These are phyloP conservation scores for Triadica sebifera DNA, from an alignment of 345 rosid species.

Conservation along the genomic window DNA sequence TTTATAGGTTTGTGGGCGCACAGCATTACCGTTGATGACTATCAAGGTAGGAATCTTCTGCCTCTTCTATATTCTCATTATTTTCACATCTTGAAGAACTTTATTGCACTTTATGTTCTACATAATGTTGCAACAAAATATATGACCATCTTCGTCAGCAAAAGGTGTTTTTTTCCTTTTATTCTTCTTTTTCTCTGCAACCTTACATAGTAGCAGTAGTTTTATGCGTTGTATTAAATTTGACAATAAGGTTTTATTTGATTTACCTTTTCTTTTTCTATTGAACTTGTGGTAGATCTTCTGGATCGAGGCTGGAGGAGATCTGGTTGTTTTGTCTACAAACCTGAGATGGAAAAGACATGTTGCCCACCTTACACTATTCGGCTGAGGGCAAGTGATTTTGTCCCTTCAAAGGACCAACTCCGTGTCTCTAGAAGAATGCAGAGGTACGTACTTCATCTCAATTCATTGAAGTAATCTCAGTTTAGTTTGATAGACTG, in stretches of 20 bases:
- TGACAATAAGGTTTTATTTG: neutral
- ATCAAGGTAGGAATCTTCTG: conserved; percentile 62
- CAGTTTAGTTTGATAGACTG: neutral
- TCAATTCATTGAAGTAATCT: neutral
- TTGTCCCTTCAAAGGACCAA: conserved; percentile 81
- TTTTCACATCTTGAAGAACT: neutral
- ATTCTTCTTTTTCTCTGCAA: neutral
- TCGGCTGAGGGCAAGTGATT: conserved; percentile 71
- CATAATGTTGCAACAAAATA: neutral
- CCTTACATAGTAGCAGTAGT: neutral
- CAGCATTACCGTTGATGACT: conserved; percentile 76
- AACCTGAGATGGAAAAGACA: conserved; percentile 88
- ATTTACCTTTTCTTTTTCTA: neutral
- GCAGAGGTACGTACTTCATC: conserved; percentile 51
- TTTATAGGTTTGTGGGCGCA: conserved; percentile 61
- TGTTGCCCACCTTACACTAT: conserved; percentile 97
- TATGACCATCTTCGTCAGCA: neutral
- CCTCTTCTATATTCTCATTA: neutral
- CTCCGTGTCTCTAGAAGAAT: conserved; percentile 57
- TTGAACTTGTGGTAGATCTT: conserved; percentile 50
- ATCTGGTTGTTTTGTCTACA: conserved; percentile 78
- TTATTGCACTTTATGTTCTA: neutral
- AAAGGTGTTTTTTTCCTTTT: neutral
- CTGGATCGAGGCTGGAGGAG: conserved; percentile 97
- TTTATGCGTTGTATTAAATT: neutral